Conservation (phyloP, 805 yeast genomes). For the Zygotorulaspora danielsina region DNA sequence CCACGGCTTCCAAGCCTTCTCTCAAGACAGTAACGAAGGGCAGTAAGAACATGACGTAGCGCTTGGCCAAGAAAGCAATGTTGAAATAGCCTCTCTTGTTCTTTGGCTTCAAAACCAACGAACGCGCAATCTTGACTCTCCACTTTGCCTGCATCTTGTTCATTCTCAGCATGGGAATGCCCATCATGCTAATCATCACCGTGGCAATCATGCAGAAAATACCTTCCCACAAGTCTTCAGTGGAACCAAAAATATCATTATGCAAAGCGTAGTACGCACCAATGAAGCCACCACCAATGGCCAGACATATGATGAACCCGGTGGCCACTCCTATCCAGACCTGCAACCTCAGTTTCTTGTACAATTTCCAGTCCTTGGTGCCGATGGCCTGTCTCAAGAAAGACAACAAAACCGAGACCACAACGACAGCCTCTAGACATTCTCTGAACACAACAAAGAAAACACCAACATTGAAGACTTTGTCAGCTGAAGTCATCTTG, state of each 20-base stretch:
- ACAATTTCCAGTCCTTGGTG: constrained; percentile 46
- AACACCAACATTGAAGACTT: constrained; percentile 49
- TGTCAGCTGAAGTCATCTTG: constrained; percentile 18
- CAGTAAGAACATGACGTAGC: constrained; percentile 82
- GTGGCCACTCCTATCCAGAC: constrained; percentile 78
- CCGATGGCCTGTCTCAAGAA: constrained; percentile 86
- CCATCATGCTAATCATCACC: constrained; percentile 85
- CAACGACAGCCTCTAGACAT: constrained; percentile 85
- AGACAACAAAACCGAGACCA: constrained; percentile 86
- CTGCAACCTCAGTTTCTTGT: constrained; percentile 64
- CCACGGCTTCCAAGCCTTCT: constrained; percentile 97
- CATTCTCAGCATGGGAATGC: constrained; percentile 91
- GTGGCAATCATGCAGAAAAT: constrained; percentile 87
- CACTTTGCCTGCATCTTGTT: constrained; percentile 96
- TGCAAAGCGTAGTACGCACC: constrained; percentile 84
- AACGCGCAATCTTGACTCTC: constrained; percentile 90
- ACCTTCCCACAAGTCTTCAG: constrained; percentile 98
- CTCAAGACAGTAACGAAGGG: constrained; percentile 89
- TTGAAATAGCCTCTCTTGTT: constrained; percentile 48
- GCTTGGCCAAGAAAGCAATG: constrained; percentile 54
- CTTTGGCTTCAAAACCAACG: constrained; percentile 59
- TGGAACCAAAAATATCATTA: constrained; percentile 75
- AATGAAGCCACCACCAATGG: constrained; percentile 87
- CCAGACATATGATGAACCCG: constrained; percentile 76
- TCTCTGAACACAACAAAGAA: constrained; percentile 93